Percentiles rank a stretch among this genome's conserved stretches.
Evolutionary conservation across 2,329 filamentous ascomycete genomes (phyloP).

Genomic region (Pseudovirgaria hyperparasitica): DNA sequence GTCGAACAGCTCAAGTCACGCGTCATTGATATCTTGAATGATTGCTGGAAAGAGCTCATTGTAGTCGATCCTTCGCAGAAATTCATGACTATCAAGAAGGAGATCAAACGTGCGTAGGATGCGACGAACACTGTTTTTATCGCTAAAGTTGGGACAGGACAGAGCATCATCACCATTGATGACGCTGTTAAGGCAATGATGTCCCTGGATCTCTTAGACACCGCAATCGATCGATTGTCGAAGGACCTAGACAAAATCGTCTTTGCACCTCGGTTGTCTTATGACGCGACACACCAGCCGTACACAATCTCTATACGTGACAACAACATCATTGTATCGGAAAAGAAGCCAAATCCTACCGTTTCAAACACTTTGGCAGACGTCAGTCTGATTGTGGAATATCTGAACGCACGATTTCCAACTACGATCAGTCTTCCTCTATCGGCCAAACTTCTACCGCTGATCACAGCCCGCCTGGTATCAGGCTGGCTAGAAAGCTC

Average conservation of each 20-base stretch:
- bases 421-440: constrained; percentile 38
- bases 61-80: constrained; percentile 44
- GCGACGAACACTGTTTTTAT: neutral
- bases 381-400: constrained; percentile 31
- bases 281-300: constrained; percentile 20
- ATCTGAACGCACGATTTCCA: constrained; percentile 39
- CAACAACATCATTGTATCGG: constrained; percentile 20
- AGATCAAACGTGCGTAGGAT: constrained; percentile 34
- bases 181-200: constrained; percentile 22
- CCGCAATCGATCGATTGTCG: constrained; percentile 47
- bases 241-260: constrained; percentile 50
- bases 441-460: constrained; percentile 56
- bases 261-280: constrained; percentile 43
- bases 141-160: constrained; percentile 5
- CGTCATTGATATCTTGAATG: constrained; percentile 53
- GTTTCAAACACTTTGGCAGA: constrained; percentile 18
- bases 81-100: constrained; percentile 43
- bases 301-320: constrained; percentile 19
- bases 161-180: constrained; percentile 16
- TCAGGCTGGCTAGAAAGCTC: constrained; percentile 61
- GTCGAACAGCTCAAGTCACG: constrained; percentile 53
- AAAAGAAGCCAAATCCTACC: constrained; percentile 14
- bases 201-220: constrained; percentile 27
- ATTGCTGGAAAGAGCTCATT: constrained; percentile 60
- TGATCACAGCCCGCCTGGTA: constrained; percentile 55